phyloP scores from a whole-genome alignment of 2,329 filamentous ascomycete genomes.

The Penicillium polonicum region DNA sequence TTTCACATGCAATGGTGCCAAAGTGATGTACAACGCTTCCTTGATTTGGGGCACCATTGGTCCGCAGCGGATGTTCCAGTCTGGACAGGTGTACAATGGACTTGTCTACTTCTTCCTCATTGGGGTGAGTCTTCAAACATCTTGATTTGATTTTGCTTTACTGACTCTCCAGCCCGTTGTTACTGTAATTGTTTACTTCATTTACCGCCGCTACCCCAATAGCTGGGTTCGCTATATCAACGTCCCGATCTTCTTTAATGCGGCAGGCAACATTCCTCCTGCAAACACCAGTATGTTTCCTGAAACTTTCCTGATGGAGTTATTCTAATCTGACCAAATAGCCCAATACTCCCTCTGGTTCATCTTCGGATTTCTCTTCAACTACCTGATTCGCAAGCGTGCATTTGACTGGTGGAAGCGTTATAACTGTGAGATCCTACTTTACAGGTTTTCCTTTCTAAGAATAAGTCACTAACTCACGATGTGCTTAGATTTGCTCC shows the following conservation, averaged over 20 bases:
- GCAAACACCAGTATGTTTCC: slow-evolving; percentile 35
- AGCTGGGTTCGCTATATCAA: slow-evolving; percentile 36
- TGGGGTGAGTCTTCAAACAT: slow-evolving; percentile 19
- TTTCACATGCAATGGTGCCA: slow-evolving; percentile 35
- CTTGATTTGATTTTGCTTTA: not conserved
- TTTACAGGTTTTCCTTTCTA: slow-evolving; percentile 13
- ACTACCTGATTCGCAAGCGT: slow-evolving; percentile 31
- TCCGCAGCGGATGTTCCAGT: slow-evolving; percentile 34
- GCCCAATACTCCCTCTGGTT: slow-evolving; percentile 36
- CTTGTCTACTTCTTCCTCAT: slow-evolving; percentile 37
- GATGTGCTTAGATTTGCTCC: slow-evolving; percentile 3
- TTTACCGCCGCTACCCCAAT: slow-evolving; percentile 32
- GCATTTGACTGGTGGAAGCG: slow-evolving; percentile 37
- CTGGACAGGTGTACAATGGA: slow-evolving; percentile 31
- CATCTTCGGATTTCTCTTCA: slow-evolving; percentile 34
- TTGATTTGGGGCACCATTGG: slow-evolving; percentile 38
- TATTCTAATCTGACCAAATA: not conserved
- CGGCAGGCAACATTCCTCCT: slow-evolving; percentile 35
- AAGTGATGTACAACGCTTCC: slow-evolving; percentile 36
- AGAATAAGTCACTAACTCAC: not conserved
- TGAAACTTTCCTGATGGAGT: rapidly evolving
- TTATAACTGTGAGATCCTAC: slow-evolving; percentile 29
- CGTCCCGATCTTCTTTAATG: slow-evolving; percentile 37
- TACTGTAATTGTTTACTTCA: slow-evolving; percentile 29
- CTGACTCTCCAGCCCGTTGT: slow-evolving; percentile 25